Evolutionary conservation across 164 flowering plant species (phyloP), one percentile per base, ranked within the genome.

Genomic region (Magnolia changhungtana): DNA sequence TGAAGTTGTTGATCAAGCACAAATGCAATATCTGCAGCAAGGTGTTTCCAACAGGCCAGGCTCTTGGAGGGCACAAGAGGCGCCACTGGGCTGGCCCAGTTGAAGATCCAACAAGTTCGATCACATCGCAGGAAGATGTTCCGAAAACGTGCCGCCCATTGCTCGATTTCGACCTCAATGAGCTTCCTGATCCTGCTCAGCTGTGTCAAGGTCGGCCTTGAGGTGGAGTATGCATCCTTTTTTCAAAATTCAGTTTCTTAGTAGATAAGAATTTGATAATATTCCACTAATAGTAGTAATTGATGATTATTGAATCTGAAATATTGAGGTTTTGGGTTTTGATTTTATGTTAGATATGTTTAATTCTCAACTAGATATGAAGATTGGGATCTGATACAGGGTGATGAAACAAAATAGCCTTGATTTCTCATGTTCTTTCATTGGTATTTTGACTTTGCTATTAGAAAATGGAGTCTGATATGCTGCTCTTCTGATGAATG

Each of bases 161-260:
- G 24, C 27, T 78, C 18, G 68, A 81, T 45, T 82, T 89, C 45
- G 91, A 88, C 71, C 89, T 88, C 73, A 89, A 89, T 75, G 87
- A 85, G 83, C 81, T 80, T 55, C 88, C 90, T 0, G 24, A 7
- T 64, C 18, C 16, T 55, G 61, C 61, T 55, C 4, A 55, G 61
- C 58, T 51, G 58, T 37, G 7, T 37, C 6, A 37, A 37, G 45
- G 61, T 8, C 61, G 58, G 61, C 18, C 61, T 55, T 3, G 16
- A 55, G 61, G 16, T 55, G 13, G 61, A 55, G 61, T 55, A 16
- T 16, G 61, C 61, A 55, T 55, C 61, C 18, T 55, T 55, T 16
- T 55, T 55, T 11, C 61, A 16, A 55, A 55, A 7, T 55, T 55
- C 61, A 55, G 18, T 55, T 11, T 9, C 18, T 55, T 55, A 55